Conservation (phyloP, 1,139 yeast species). For the Debaryomyces nepalensis region DNA sequence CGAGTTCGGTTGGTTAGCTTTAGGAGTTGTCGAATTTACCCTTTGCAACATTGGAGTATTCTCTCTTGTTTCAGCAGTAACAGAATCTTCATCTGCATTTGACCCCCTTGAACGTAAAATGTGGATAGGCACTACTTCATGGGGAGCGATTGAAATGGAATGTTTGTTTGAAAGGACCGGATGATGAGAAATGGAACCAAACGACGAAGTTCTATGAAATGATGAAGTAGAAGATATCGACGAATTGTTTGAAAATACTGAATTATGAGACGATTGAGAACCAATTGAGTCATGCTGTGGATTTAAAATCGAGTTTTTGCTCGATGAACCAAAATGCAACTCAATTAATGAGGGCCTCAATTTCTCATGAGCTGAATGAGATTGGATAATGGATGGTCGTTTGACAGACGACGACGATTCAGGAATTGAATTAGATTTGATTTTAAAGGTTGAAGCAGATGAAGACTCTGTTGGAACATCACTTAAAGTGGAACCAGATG, state of each 20-base stretch:
- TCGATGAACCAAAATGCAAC: slow-evolving; percentile 30
- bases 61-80: background rate
- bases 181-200: slow-evolving; percentile 25
- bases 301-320: slow-evolving; percentile 12
- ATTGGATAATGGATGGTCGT: slow-evolving; percentile 27
- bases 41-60: background rate
- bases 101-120: background rate
- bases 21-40: background rate
- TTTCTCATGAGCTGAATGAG: slow-evolving; percentile 31
- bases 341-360: slow-evolving; percentile 51
- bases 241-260: slow-evolving; percentile 41
- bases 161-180: slow-evolving; percentile 20
- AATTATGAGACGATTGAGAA: slow-evolving; percentile 36
- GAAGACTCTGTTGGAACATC: slow-evolving; percentile 10
- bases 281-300: slow-evolving; percentile 30
- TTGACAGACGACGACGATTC: slow-evolving; percentile 18
- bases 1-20: background rate
- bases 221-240: slow-evolving; percentile 40
- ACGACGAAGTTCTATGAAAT: slow-evolving; percentile 30
- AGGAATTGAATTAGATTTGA: slow-evolving; percentile 17
- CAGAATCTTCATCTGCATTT: background rate
- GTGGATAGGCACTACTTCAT: slow-evolving; percentile 22
- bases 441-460: slow-evolving; percentile 8
- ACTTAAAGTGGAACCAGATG: background rate
- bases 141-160: slow-evolving; percentile 33